Evolutionary conservation across 805 yeast species (phyloP).

Genomic region (Starmerella apis): DNA sequence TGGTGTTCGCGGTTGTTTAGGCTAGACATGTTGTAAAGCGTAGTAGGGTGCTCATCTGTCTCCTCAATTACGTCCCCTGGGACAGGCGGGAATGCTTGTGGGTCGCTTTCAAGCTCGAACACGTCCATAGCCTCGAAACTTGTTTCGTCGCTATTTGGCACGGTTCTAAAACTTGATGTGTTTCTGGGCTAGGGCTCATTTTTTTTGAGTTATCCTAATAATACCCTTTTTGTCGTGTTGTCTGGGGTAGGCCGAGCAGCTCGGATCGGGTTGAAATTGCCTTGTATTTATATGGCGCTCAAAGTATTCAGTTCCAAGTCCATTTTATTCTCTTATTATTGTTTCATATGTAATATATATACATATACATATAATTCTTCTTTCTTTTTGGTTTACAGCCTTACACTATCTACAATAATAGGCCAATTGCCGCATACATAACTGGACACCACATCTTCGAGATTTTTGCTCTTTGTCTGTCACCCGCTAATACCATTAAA

Average conservation of each 20-base stretch:
- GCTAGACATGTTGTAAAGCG: not conserved
- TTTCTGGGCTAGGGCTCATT: not conserved
- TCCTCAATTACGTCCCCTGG: not conserved
- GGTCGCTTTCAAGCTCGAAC: slow-evolving; percentile 21
- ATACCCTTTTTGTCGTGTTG: not conserved
- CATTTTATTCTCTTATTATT: too few species aligned
- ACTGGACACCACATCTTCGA: too few species aligned
- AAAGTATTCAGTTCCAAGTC: too few species aligned
- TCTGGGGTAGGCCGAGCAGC: not conserved
- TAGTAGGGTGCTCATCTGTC: not conserved
- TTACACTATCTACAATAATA: too few species aligned
- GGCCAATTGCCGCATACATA: too few species aligned
- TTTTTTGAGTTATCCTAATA: not conserved
- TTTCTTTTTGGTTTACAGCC: too few species aligned
- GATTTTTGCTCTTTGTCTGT: too few species aligned
- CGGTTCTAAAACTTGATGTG: not conserved
- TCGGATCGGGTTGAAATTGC: too few species aligned
- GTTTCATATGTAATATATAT: too few species aligned
- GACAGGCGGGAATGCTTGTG: slow-evolving; percentile 4
- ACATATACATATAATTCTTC: too few species aligned
- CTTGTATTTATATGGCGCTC: too few species aligned
- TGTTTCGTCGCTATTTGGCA: not conserved
- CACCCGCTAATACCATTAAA: too few species aligned
- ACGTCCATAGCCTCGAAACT: slow-evolving; percentile 17
- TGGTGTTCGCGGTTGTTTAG: slow-evolving; percentile 8